Base-by-base conservation (phyloP, 345 rosid species). In the Conringia planisiliqua region DNA sequence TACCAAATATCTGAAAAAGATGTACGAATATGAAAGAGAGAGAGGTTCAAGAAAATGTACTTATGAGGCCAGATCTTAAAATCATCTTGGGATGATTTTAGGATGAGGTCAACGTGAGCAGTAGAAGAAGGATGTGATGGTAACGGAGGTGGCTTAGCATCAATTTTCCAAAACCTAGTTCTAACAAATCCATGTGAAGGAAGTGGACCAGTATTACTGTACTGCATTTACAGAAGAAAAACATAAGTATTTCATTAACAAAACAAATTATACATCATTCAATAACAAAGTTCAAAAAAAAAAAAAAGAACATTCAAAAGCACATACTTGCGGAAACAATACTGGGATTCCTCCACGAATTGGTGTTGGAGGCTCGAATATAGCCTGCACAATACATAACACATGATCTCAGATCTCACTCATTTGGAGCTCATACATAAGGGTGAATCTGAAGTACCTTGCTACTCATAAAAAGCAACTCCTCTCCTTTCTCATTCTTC, bases 281-380 rank as follows among this genome's bases (percentile, higher is more conserved):
- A 66, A 17, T 9, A 27, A 58, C 16, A 58, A 38, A 20, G 12
- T 24, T 11, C n/a, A n/a, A n/a, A n/a, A n/a, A n/a, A n/a, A 56
- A 57, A 48, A 52, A 52, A 24, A 61, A 66, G 17, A 57, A 63
- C 38, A 47, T 64, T 74, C 3, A 4, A 3, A 58, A 26, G 38
- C 43, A 63, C 91, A 66, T 87, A 88, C 98, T 80, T 93, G 98
- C 57, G 98, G 98, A 72, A 93, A 93, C 62, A 95, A 86, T 71
- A 93, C 65, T 14, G 98, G 96, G 69, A 91, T 89, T 40, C 98
- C 98, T 71, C 98, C 97, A 73, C 97, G 93, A 70, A 93, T 85
- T 13, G 97, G 80, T 66, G 79, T 89, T 48, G 97, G 92, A 67
- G 88, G 90, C 60, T 68, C 66, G 72, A 88, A 91, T 62, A 64